phyloP scores from a whole-genome alignment of 1,284 basidiomycete species.

The Ganoderma leucocontextum region DNA sequence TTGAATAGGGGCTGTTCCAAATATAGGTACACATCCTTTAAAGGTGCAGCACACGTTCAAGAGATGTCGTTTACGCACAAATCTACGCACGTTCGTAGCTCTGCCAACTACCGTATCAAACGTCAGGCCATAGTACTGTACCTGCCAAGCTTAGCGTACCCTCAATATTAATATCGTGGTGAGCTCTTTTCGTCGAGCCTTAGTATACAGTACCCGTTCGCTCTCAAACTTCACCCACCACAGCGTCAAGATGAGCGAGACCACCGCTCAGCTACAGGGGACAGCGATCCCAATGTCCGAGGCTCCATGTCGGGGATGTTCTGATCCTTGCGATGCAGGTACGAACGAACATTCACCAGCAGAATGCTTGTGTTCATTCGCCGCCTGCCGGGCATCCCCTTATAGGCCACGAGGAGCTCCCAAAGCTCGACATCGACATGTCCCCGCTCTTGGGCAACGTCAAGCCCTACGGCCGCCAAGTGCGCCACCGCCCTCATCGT shows the following conservation, averaged over 20 bases:
- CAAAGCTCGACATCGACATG: constrained; percentile 80
- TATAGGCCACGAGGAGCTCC: constrained; percentile 77
- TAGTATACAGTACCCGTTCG: too few relatives aligned
- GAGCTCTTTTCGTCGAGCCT: background rate
- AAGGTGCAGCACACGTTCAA: too few relatives aligned
- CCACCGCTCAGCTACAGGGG: constrained; percentile 43
- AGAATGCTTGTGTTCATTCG: background rate
- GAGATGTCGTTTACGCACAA: background rate
- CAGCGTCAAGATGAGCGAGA: background rate
- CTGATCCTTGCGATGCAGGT: constrained; percentile 83
- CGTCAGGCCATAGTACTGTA: background rate
- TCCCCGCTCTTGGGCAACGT: constrained; percentile 85
- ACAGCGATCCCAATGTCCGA: constrained; percentile 74
- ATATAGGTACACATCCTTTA: too few relatives aligned
- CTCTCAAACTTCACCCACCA: background rate
- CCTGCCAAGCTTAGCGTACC: background rate
- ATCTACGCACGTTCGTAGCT: background rate
- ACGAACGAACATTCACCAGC: constrained; percentile 18
- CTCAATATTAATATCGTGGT: background rate
- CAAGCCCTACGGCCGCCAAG: constrained; percentile 84
- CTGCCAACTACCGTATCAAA: too few relatives aligned
- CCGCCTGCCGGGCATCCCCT: background rate
- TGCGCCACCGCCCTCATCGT: constrained; percentile 43
- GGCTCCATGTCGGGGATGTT: constrained; percentile 77
- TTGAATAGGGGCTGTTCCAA: too few relatives aligned